Evolutionary conservation across 805 yeast genomes (phyloP).

Genomic region (Teunomyces tritomae): DNA sequence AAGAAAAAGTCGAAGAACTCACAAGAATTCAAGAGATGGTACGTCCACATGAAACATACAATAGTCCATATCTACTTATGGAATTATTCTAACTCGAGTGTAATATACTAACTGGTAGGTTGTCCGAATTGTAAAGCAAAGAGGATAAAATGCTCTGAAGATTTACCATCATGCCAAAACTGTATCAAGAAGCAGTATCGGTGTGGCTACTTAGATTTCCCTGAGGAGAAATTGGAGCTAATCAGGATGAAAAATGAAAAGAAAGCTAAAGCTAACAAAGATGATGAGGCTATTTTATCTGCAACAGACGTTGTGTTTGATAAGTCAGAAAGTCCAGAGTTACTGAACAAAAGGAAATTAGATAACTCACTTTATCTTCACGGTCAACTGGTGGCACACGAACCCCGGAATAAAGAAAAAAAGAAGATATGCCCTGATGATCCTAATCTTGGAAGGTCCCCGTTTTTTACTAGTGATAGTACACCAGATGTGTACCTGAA

Average conservation of each 20-base stretch:
- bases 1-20: constrained; percentile 24
- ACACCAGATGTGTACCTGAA: no score
- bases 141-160: constrained; percentile 43
- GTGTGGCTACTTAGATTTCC: constrained; percentile 43
- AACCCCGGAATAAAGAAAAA: background rate
- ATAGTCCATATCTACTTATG: no score
- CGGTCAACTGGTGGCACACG: background rate
- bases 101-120: constrained; percentile 16
- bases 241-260: constrained; percentile 34
- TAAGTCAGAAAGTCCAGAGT: background rate
- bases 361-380: background rate
- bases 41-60: background rate
- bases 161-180: constrained; percentile 39
- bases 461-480: background rate
- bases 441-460: background rate
- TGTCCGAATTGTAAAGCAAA: constrained; percentile 45
- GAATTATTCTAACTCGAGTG: background rate
- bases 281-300: background rate
- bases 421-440: background rate
- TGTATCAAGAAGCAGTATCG: constrained; percentile 36
- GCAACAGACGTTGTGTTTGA: background rate
- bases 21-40: constrained; percentile 26
- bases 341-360: background rate
- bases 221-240: constrained; percentile 33
- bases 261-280: constrained; percentile 7